A percentile compares a stretch with the other conserved stretches of the same genome.
phyloP scores from a whole-genome alignment of 140 eudicot genomes.

The Erigeron philadelphicus region DNA sequence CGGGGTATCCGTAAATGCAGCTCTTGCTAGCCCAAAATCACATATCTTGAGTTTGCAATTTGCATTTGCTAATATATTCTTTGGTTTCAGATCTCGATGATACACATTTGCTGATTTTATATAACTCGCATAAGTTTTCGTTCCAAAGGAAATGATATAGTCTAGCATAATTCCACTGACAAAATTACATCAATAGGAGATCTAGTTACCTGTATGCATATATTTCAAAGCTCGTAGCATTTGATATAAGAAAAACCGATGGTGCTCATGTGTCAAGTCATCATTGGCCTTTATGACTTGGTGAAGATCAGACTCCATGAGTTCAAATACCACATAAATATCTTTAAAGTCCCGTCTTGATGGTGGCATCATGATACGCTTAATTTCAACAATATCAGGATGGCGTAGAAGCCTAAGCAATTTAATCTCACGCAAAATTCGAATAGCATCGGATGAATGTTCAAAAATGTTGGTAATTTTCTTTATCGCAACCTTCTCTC shows the following conservation, averaged over 20 bases:
- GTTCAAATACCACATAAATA: constrained; percentile 86
- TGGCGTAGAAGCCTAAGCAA: constrained; percentile 76
- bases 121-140: constrained; percentile 3
- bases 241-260: constrained; percentile 78
- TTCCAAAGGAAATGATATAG: constrained; percentile 9
- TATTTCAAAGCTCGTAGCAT: constrained; percentile 82
- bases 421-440: constrained; percentile 82
- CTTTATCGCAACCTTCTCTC: constrained; percentile 89
- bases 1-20: constrained; percentile 78
- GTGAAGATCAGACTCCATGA: constrained; percentile 90
- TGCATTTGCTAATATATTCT: constrained; percentile 85
- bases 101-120: constrained; percentile 68
- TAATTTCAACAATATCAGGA: constrained; percentile 88
- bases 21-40: constrained; percentile 89
- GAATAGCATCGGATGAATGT: constrained; percentile 83
- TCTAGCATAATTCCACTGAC: background rate
- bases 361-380: constrained; percentile 81
- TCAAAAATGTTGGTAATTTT: constrained; percentile 80
- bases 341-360: constrained; percentile 80
- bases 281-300: constrained; percentile 92
- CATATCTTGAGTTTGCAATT: constrained; percentile 90
- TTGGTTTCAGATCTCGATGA: constrained; percentile 85
- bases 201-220: constrained; percentile 69
- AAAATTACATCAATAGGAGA: background rate
- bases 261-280: constrained; percentile 83